Base-by-base conservation (phyloP, 2,329 filamentous ascomycete genomes). In the Sarocladium strictum region DNA sequence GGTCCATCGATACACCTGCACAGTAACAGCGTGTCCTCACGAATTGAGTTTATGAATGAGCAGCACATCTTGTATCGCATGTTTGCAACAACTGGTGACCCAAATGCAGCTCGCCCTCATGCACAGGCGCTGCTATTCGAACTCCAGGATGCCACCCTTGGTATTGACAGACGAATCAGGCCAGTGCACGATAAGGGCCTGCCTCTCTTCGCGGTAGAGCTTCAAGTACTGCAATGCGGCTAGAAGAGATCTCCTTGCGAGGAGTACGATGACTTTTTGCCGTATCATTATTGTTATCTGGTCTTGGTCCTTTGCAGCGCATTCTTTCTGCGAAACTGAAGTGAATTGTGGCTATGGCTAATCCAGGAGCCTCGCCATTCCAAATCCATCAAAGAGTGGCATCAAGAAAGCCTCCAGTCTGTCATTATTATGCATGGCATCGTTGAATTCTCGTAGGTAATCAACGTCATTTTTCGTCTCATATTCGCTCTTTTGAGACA, bases 301-400 rank as follows among this genome's bases (percentile, higher is more conserved):
- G n/a, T n/a, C n/a, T n/a, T n/a, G n/a, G n/a, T n/a, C n/a, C n/a
- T n/a, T n/a, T n/a, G n/a, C n/a, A n/a, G n/a, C n/a, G n/a, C n/a
- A n/a, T n/a, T n/a, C n/a, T n/a, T n/a, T n/a, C n/a, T n/a, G n/a
- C n/a, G n/a, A n/a, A n/a, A n/a, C n/a, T n/a, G n/a, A n/a, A n/a
- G n/a, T n/a, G n/a, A n/a, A n/a, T n/a, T n/a, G n/a, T n/a, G 7
- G 4, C 9, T 43, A 7, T 17, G 43, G 14, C 61, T 60, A 74
- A 56, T 75, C 72, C 12, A 71, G 52, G 21, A 76, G 61, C 38
- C 72, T 65, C 10, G 69, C 67, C 56, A 75, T 57, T n/a, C 62
- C 66, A 19, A 75, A 57, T 0, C 74, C 74, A 54, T 76, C 74
- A 65, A 69, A 76, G 14, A 76, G 63, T 12, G 74, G 72, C 41